Base-by-base conservation (phyloP, 345 rosid species). In the Salix purpurea region DNA sequence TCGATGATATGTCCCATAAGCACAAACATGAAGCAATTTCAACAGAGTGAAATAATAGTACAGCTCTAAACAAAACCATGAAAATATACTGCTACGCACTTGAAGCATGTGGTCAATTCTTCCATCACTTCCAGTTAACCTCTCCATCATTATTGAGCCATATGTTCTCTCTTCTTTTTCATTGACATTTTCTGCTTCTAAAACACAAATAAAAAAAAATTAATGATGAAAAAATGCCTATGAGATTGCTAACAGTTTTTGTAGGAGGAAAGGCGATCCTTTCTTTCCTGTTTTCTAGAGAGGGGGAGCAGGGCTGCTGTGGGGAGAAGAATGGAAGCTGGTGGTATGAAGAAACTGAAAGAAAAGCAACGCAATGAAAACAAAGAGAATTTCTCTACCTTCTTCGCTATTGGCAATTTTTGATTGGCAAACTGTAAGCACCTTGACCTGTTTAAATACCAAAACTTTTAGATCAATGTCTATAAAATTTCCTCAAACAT, bases 91-190 rank as follows among this genome's bases (percentile, higher is more conserved):
- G 72, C 13, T 75, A 83, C 87, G 44, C 78, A 95, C 99, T 83
- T 95, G 99, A 86, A 96, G 97, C 83, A 88, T 84, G 81, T 96
- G 92, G 87, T 96, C 98, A 61, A 93, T 89, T 30, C 97, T 88
- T 67, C 99, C 98, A 39, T 74, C 89, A 85, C 85, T 87, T 81
- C 97, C 93, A 37, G 93, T 91, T 75, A 96, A 78, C 78, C 89
- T 90, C 86, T 89, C 89, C 78, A 96, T 91, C 98, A 96, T 93
- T 52, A 90, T 39, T 42, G 94, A 85, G 68, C 99, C 99, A 80
- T 96, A 92, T 1, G 94, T 87, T 78, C 77, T 86, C 80, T 79
- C 96, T 73, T 91, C 83, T 61, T 83, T 83, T 69, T 84, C 88
- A 67, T 86, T 84, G 70, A 34, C 76, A 24, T 76, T 79, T 76